Evolutionary conservation across 2,329 filamentous ascomycete genomes (phyloP).

Genomic region (Penicillium sp.): DNA sequence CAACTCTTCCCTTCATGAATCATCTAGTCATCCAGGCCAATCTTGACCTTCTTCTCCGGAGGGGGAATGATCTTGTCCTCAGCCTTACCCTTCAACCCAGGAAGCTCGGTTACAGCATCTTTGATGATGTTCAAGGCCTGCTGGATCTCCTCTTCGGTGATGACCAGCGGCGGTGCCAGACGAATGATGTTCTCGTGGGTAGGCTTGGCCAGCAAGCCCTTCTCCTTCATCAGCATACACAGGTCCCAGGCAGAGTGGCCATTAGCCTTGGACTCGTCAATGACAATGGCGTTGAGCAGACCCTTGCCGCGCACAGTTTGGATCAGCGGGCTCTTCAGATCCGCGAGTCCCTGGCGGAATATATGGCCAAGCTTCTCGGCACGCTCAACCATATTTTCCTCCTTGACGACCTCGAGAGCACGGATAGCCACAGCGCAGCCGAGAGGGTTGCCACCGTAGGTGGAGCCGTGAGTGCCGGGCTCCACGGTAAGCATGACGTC

Average conservation of each 20-base stretch:
- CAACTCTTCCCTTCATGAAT: background rate
- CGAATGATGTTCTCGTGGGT: constrained; percentile 98
- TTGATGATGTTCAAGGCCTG: constrained; percentile 73
- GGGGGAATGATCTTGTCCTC: constrained; percentile 54
- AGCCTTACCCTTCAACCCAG: constrained; percentile 56
- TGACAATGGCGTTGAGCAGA: constrained; percentile 89
- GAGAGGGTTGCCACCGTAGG: constrained; percentile 95
- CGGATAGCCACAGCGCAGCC: constrained; percentile 94
- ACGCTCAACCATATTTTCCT: constrained; percentile 79
- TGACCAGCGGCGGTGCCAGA: constrained; percentile 91
- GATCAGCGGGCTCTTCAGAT: constrained; percentile 75
- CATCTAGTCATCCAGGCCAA: constrained; percentile 52
- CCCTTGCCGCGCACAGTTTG: constrained; percentile 83
- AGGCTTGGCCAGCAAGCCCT: constrained; percentile 93
- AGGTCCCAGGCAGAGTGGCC: constrained; percentile 93
- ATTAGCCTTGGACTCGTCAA: constrained; percentile 79
- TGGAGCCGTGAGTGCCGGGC: constrained; percentile 93
- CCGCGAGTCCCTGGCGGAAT: constrained; percentile 72
- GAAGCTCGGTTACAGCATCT: constrained; percentile 75
- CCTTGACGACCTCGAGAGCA: constrained; percentile 86
- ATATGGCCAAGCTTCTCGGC: constrained; percentile 74
- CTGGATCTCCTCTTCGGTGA: constrained; percentile 79
- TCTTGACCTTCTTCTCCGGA: constrained; percentile 58
- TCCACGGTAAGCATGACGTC: constrained; percentile 95
- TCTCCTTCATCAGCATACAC: constrained; percentile 90